Conservation (phyloP, 169 alveolate genomes). For the Neospora caninum region DNA sequence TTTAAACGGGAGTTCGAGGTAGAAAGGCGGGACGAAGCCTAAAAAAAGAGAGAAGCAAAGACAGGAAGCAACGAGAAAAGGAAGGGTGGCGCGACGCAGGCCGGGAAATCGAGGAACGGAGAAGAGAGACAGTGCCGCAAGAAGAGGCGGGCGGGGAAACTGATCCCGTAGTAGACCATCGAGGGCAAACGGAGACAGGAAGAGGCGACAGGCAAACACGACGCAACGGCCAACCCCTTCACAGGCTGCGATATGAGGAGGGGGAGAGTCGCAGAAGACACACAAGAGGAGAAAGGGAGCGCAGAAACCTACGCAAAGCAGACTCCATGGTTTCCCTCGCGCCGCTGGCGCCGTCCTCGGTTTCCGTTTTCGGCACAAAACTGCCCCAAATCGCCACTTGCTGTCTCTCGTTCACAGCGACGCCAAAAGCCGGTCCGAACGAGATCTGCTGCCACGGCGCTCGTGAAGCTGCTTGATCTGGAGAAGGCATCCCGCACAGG, state of each 20-base stretch:
- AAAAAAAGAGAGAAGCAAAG: not conserved
- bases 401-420: slow-evolving; percentile 16
- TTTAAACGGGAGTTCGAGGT: not conserved
- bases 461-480: not conserved
- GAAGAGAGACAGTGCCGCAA: too few species aligned
- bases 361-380: not conserved
- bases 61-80: not conserved
- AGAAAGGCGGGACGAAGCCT: not conserved
- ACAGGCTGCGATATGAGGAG: too few species aligned
- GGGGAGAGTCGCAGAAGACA: too few species aligned
- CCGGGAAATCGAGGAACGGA: not conserved
- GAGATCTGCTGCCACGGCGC: slow-evolving; percentile 33
- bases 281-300: too few species aligned
- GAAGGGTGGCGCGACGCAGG: not conserved
- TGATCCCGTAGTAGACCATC: too few species aligned
- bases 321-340: not conserved
- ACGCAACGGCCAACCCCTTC: too few species aligned
- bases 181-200: too few species aligned
- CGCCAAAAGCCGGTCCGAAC: slow-evolving; percentile 55
- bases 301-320: not conserved
- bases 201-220: too few species aligned
- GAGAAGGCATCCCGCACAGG: not conserved
- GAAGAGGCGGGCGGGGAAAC: too few species aligned
- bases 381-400: slow-evolving; percentile 20
- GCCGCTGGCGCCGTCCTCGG: not conserved